Evolutionary conservation across 306 rosid species (phyloP).

Genomic region (Malus sieversii): DNA sequence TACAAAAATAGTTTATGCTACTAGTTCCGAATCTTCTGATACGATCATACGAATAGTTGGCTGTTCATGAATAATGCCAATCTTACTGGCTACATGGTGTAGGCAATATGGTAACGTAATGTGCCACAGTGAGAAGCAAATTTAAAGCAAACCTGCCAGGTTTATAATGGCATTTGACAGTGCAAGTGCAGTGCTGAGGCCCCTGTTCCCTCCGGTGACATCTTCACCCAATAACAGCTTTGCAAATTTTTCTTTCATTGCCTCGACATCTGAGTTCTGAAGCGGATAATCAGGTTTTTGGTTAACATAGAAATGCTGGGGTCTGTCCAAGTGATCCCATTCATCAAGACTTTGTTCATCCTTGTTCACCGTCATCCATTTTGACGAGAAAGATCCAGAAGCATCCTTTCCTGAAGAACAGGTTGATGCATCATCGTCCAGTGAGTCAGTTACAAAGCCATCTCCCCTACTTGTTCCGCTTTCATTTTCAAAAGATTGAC

Average conservation of each 20-base stretch:
- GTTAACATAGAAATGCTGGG: constrained; percentile 45
- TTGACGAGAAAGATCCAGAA: constrained; percentile 76
- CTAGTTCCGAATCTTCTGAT: too few species aligned
- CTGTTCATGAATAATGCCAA: not conserved
- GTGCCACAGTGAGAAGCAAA: not conserved
- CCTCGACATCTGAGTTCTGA: constrained; percentile 55
- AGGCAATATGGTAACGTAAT: not conserved
- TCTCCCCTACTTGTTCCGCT: constrained; percentile 78
- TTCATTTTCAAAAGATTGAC: constrained; percentile 60
- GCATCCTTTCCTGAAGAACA: constrained; percentile 84
- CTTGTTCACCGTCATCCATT: constrained; percentile 54
- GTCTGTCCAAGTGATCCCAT: constrained; percentile 64
- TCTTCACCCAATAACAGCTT: constrained; percentile 86
- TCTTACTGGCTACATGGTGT: not conserved
- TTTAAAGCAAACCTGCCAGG: constrained; percentile 51
- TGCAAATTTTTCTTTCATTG: constrained; percentile 80
- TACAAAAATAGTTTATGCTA: too few species aligned
- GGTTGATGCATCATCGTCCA: constrained; percentile 63
- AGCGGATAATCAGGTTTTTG: constrained; percentile 47
- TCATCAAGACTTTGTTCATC: constrained; percentile 57
- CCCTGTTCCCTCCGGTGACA: constrained; percentile 74
- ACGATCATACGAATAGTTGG: not conserved
- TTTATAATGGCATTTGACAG: constrained; percentile 77
- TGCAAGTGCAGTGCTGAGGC: constrained; percentile 65
- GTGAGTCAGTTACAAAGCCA: constrained; percentile 70